These are phyloP conservation scores for Podospora comata DNA, from an alignment of 495 filamentous ascomycete species.

Conservation along the genomic window DNA sequence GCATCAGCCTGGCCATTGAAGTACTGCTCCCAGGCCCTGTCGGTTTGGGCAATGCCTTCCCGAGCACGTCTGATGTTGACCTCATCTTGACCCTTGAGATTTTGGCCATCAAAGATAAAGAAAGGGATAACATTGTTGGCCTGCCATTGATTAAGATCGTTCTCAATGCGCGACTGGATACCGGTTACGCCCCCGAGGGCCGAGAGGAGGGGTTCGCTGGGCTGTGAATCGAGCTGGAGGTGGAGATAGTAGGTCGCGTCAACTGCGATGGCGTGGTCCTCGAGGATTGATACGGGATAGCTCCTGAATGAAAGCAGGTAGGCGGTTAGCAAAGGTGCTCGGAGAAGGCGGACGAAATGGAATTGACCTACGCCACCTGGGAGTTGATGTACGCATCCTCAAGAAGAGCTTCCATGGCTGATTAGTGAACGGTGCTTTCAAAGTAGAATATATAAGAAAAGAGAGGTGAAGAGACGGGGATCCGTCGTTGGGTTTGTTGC, in stretches of 20 bases:
- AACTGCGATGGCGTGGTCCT: slow-evolving; percentile 71
- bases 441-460: not conserved
- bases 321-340: not conserved
- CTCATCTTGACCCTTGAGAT: slow-evolving; percentile 67
- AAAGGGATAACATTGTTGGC: slow-evolving; percentile 61
- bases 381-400: slow-evolving; percentile 47
- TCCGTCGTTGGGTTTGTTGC: not conserved
- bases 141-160: slow-evolving; percentile 67
- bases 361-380: slow-evolving; percentile 41
- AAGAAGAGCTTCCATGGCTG: slow-evolving; percentile 33
- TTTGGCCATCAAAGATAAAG: slow-evolving; percentile 88
- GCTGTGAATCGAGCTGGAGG: slow-evolving; percentile 63
- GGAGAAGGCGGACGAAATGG: slow-evolving; percentile 6
- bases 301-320: slow-evolving; percentile 24
- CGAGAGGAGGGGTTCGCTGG: slow-evolving; percentile 80
- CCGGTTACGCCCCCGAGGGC: slow-evolving; percentile 90
- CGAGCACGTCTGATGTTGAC: slow-evolving; percentile 43
- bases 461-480: not conserved
- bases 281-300: slow-evolving; percentile 48
- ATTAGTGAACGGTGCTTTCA: slow-evolving; percentile 21
- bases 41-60: slow-evolving; percentile 49
- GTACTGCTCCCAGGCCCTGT: slow-evolving; percentile 80
- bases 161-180: slow-evolving; percentile 64
- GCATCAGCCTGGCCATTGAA: slow-evolving; percentile 71
- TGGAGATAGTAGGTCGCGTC: slow-evolving; percentile 88